Evolutionary conservation across 352 stramenopile species (phyloP), one percentile per base, ranked within the genome.

Genomic region (Pythium aquatile): DNA sequence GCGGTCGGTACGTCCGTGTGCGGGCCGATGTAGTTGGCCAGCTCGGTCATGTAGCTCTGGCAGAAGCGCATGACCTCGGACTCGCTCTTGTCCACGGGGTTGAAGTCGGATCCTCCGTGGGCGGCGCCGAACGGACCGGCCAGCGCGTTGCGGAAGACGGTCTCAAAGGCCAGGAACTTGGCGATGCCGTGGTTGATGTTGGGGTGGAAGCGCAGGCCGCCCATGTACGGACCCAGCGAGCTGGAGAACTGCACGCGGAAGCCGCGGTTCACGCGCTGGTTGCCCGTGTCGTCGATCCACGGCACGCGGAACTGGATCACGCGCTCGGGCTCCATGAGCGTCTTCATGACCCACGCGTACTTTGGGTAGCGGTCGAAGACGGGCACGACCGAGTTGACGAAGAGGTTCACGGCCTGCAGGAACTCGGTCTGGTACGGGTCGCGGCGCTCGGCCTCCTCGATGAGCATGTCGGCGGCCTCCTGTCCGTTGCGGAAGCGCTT

Each of bases 41-140:
- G 77, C 73, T 99, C 97, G 2, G 94, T 99, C 94, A 99, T 98
- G 79, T 98, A 99, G 46, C 82, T 96, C 79, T 99, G 96, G 69
- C 97, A 99, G 75, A 99, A 99, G 52, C 96, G 86, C 83, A 99
- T 97, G 66, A 99, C 96, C 71, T 99, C 97, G 28, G 90, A 85
- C 74, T 99, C 97, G 56, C 82, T 97, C 79, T 99, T 99, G 77
- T 98, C 93, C 62, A 97, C 81, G 8, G 97, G 97, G 76, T 99
- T 98, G 66, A 99, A 99, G 73, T 99, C 97, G 35, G 92, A 96
- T 55, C 94, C 95, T 63, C 94, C 93, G 70, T 97, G 93, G 13
- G 86, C 86, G 17, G 74, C 81, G 29, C 84, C 86, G 51, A 89
- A 93, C 11, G 83, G 73, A 30, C 84, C 86, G 5, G 86, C 85